phyloP scores from a whole-genome alignment of 495 filamentous ascomycete genomes.

The Copromyces sp. region DNA sequence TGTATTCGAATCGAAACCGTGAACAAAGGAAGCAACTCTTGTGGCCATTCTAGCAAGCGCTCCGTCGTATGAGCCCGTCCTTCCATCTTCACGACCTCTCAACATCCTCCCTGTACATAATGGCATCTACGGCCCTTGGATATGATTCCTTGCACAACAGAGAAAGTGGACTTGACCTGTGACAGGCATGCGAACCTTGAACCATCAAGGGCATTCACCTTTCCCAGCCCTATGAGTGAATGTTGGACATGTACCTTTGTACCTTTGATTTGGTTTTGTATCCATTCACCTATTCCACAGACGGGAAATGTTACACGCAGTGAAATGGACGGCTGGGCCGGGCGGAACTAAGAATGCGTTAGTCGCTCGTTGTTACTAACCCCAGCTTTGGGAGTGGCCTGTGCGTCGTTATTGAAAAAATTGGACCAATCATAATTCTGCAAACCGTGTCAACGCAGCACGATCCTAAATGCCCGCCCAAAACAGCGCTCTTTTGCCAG shows the following conservation, averaged over 20 bases:
- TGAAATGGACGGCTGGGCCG: neutral
- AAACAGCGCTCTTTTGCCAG: conserved; percentile 18
- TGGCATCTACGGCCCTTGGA: neutral
- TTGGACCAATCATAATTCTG: conserved; percentile 25
- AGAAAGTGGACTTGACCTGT: neutral
- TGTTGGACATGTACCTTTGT: neutral
- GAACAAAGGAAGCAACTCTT: neutral
- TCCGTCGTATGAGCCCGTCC: neutral
- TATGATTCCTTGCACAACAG: neutral
- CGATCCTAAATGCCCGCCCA: conserved; percentile 19
- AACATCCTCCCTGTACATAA: neutral
- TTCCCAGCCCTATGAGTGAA: neutral
- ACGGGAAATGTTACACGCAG: neutral
- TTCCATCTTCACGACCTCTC: neutral
- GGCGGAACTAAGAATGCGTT: neutral
- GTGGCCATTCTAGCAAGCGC: neutral
- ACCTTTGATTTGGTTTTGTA: neutral
- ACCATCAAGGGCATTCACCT: neutral
- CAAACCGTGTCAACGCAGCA: conserved; percentile 4
- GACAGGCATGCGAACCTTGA: neutral
- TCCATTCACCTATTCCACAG: neutral
- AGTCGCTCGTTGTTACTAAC: neutral
- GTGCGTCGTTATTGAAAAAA: conserved; percentile 11
- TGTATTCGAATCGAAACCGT: neutral
- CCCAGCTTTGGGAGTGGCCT: conserved; percentile 9